Evolutionary conservation across 768 basidiomycete genomes (phyloP).

Genomic region (Lactarius quietus): DNA sequence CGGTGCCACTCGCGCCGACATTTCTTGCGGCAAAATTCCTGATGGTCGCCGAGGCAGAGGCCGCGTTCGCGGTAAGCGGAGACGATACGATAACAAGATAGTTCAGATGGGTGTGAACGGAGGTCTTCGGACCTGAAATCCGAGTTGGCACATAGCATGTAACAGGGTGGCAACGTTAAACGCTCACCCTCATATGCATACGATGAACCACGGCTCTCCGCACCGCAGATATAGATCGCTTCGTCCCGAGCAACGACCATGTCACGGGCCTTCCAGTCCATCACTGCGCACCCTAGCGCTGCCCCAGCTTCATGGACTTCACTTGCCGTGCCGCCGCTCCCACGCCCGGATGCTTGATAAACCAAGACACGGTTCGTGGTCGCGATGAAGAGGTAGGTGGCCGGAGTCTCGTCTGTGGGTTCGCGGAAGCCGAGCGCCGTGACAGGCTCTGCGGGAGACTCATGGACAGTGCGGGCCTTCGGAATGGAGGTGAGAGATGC

Average conservation of each 20-base stretch:
- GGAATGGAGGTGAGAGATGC: slow-evolving; percentile 71
- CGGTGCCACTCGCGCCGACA: slow-evolving; percentile 43
- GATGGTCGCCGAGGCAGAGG: slow-evolving; percentile 68
- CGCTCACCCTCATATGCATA: slow-evolving; percentile 86
- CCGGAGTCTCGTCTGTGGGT: slow-evolving; percentile 37
- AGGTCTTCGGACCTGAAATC: slow-evolving; percentile 64
- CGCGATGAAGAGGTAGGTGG: slow-evolving; percentile 74
- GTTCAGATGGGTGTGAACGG: slow-evolving; percentile 71
- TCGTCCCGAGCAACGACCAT: slow-evolving; percentile 89
- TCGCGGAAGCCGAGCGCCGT: slow-evolving; percentile 90
- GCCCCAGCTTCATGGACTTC: slow-evolving; percentile 86
- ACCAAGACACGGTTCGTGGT: slow-evolving; percentile 80
- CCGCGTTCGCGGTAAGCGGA: slow-evolving; percentile 63
- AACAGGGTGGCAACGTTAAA: neutral
- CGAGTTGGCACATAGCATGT: neutral
- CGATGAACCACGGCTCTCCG: slow-evolving; percentile 77
- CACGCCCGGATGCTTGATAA: slow-evolving; percentile 69
- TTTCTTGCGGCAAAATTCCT: slow-evolving; percentile 64
- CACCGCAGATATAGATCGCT: slow-evolving; percentile 82
- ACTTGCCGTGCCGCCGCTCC: slow-evolving; percentile 58
- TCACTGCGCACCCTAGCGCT: slow-evolving; percentile 77
- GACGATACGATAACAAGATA: slow-evolving; percentile 91
- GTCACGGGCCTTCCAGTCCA: slow-evolving; percentile 68
- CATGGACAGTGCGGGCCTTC: slow-evolving; percentile 80
- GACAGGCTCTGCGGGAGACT: slow-evolving; percentile 82